These are phyloP conservation scores for Erucastrum elatum DNA, from an alignment of 345 rosid genomes.

Conservation along the genomic window DNA sequence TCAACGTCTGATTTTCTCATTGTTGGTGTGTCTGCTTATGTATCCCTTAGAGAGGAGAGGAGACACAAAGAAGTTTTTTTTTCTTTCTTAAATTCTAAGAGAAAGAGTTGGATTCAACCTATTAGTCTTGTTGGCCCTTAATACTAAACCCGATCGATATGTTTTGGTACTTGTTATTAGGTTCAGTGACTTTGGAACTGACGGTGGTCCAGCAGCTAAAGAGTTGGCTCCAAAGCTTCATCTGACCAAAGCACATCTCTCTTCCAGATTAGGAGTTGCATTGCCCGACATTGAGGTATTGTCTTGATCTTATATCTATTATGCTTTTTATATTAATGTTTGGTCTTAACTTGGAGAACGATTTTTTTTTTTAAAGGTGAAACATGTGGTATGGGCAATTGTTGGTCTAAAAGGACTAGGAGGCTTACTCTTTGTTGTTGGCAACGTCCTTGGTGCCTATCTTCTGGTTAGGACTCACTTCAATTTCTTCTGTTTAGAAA, in stretches of 20 bases:
- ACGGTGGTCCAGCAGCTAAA: conserved; percentile 89
- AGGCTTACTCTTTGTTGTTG: conserved; percentile 73
- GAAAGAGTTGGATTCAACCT: not conserved
- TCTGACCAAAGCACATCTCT: conserved; percentile 51
- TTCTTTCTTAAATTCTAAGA: not conserved
- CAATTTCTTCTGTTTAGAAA: not conserved
- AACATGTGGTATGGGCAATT: conserved; percentile 44
- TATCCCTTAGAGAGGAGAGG: not conserved
- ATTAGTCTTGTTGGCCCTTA: not conserved
- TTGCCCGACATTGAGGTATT: conserved; percentile 70
- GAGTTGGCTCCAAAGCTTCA: conserved; percentile 68
- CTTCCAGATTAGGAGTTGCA: conserved; percentile 48
- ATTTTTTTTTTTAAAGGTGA: conserved; percentile 47
- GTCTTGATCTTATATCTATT: not conserved
- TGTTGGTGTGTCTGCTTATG: not conserved
- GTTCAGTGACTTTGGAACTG: conserved; percentile 63
- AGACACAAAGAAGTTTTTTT: not conserved
- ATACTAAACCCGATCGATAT: not conserved
- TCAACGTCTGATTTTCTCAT: conserved; percentile 7
- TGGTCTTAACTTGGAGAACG: conserved; percentile 14
- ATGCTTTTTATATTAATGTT: not conserved
- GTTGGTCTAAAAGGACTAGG: conserved; percentile 70
- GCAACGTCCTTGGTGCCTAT: conserved; percentile 69
- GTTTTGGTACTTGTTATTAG: conserved; percentile 12
- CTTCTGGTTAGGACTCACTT: conserved; percentile 59